Evolutionary conservation across 1,284 basidiomycete genomes (phyloP).

Genomic region (Lignosus rhinocerotis): DNA sequence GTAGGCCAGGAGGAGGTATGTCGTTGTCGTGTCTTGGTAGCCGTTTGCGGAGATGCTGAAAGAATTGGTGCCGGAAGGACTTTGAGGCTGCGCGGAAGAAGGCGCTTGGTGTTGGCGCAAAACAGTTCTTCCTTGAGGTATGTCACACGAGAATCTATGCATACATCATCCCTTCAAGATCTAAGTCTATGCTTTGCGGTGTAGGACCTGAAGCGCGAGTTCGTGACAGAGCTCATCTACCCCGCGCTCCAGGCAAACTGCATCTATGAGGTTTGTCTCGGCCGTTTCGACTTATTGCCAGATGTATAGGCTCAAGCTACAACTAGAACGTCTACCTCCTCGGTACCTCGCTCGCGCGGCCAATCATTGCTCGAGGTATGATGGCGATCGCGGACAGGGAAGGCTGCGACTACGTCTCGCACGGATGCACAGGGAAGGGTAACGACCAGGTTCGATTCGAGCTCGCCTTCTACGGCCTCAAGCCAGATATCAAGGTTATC

Average conservation of each 20-base stretch:
- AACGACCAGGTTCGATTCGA: conserved; percentile 99
- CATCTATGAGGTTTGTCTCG: conserved; percentile 84
- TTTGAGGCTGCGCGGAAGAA: conserved; percentile 93
- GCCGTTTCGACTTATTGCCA: neutral
- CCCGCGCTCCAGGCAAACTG: conserved; percentile 98
- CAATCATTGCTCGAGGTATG: conserved; percentile 99
- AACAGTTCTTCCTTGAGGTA: conserved; percentile 92
- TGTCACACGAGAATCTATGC: neutral
- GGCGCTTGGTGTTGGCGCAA: conserved; percentile 90
- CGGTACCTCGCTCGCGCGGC: conserved; percentile 96
- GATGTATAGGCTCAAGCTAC: neutral
- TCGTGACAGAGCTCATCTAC: conserved; percentile 96
- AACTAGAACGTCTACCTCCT: conserved; percentile 92
- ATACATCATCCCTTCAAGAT: neutral
- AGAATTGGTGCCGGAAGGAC: conserved; percentile 56
- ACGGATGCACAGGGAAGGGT: conserved; percentile 99
- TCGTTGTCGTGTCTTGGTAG: neutral
- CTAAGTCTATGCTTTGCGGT: neutral
- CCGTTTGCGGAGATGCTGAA: conserved; percentile 1
- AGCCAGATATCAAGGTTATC: conserved; percentile 98
- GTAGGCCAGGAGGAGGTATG: conserved; percentile 95
- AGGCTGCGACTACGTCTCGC: conserved; percentile 95
- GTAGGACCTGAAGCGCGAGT: conserved; percentile 93
- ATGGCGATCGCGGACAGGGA: conserved; percentile 90
- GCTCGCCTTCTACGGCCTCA: conserved; percentile 97